Evolutionary conservation across 495 filamentous ascomycete genomes (phyloP), one percentile per base, ranked within the genome.

Genomic region (Annulohypoxylon bovei): DNA sequence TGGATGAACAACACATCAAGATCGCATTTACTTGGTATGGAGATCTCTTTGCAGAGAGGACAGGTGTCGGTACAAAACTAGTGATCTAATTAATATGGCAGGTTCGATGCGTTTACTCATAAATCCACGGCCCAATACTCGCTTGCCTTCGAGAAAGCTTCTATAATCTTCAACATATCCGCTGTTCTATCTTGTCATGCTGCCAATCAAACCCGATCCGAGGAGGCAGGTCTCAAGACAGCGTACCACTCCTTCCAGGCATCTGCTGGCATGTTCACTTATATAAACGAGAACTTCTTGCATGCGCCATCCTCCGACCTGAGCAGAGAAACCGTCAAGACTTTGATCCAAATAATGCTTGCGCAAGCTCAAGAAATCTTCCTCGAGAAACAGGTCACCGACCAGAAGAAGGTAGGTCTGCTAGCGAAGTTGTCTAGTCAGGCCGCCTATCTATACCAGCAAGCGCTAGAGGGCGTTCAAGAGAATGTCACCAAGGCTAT

Each of bases 111-210:
- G 39, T 99, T 99, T 81, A 99, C 95, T 23, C 94, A 97, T 78
- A 98, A 98, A 75, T 86, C 92, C 14, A 98, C 96, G 2, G 88
- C 95, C 8, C 95, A 99, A 77, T 97, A 96, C 81, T 97, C 94
- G 30, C 87, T 98, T 30, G 95, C 95, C 32, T 99, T 94, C 80
- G 95, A 99, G 80, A 99, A 99, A 80, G 95, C 95, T 18, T 98
- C 96, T 61, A 97, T 99, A 77, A 97, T 99, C 73, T 99, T 99
- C 88, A 99, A 99, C 80, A 98, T 99, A 76, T 97, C 95, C 20
- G 96, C 95, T 65, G 94, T 98, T 6, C 85, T 98, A 16, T 98
- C 94, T 18, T 97, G 95, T 74, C 94, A 99, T 83, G 95, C 94
- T 50, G 95, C 95, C 61, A 86, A 93, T 77, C 95, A 98, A 78